A percentile compares a stretch with the other conserved stretches of the same genome.
Conservation (phyloP, 2,329 filamentous ascomycete species). For the Arthrobotrys iridis region DNA sequence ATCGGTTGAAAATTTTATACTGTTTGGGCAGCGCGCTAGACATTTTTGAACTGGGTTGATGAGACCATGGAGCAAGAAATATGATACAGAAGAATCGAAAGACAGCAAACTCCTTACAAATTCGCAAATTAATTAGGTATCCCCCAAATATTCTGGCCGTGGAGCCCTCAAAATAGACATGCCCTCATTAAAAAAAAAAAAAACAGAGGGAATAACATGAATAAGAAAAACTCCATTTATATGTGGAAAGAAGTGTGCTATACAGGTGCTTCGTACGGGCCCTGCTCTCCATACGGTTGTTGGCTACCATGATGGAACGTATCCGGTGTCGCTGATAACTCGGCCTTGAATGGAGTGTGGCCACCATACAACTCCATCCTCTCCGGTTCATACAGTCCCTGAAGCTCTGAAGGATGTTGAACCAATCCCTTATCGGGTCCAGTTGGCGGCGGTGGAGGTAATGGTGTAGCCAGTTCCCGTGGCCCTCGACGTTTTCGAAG, state of each 20-base stretch:
- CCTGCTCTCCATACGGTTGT: background rate
- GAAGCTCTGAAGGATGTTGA: constrained; percentile 12
- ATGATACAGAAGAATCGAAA: constrained; percentile 5
- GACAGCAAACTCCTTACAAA: background rate
- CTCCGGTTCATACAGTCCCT: background rate
- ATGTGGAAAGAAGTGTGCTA: background rate
- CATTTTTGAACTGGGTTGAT: too few species aligned
- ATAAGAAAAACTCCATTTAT: background rate
- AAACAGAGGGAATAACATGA: background rate
- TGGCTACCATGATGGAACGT: background rate
- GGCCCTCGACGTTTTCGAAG: constrained; percentile 24
- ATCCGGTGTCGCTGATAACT: constrained; percentile 4
- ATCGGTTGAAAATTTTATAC: too few species aligned
- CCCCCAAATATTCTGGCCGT: background rate
- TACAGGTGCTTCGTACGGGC: constrained; percentile 14
- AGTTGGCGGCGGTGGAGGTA: constrained; percentile 25
- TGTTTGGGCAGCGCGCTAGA: too few species aligned
- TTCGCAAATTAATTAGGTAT: background rate
- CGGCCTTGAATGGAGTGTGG: background rate
- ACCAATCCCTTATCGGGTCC: constrained; percentile 18
- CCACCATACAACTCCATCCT: constrained; percentile 30
- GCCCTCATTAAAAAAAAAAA: background rate
- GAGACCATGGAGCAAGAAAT: background rate
- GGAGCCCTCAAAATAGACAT: background rate
- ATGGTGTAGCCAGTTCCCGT: background rate